Evolutionary conservation across 192 early-diverging fungal species (phyloP), one percentile per base, ranked within the genome.

Genomic region (Entomortierella parvispora): DNA sequence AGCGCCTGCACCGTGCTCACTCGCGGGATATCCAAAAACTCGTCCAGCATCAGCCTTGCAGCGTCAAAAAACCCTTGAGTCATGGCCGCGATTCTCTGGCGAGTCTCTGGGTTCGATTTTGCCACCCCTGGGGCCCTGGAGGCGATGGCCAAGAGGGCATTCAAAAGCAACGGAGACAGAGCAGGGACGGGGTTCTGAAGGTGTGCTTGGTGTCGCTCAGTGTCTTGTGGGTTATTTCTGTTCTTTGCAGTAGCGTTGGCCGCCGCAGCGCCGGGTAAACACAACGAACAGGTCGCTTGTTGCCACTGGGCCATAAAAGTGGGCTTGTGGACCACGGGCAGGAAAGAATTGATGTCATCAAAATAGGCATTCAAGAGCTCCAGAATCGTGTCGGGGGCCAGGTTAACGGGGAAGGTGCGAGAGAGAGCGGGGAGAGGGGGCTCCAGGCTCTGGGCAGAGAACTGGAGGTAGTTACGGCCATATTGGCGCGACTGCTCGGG

Each of bases 1-100:
- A 82, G 68, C 15, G 81, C 76, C 61, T 82, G 81, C 40, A 82
- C 76, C n/a, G 81, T 82, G 45, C 69, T 74, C 20, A 82, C 49
- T 22, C 81, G 67, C n/a, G 81, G 81, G 0, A 69, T 62, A 62
- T 82, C 81, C 43, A 79, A 61, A 67, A 82, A 82, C 31, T 70
- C 67, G 45, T 82, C 81, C 48, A 82, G 63, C 37, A 82, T 42
- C 11, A 76, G 15, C 11, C 59, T 48, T 8, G 72, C 72, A 28
- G 58, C 53, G 33, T 76, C 72, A 33, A 76, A 76, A 46, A 57
- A 76, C 20, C 26, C 42, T 42, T 76, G 72, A 22, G 64, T 71
- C 22, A 65, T 32, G 15, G 49, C 40, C 15, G 59, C 61, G 31
- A 46, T 28, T 17, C 62, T 52, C 25, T 72, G 70, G 22, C 70